Base-by-base conservation (phyloP, 345 rosid genomes). In the Ceriops decandra region DNA sequence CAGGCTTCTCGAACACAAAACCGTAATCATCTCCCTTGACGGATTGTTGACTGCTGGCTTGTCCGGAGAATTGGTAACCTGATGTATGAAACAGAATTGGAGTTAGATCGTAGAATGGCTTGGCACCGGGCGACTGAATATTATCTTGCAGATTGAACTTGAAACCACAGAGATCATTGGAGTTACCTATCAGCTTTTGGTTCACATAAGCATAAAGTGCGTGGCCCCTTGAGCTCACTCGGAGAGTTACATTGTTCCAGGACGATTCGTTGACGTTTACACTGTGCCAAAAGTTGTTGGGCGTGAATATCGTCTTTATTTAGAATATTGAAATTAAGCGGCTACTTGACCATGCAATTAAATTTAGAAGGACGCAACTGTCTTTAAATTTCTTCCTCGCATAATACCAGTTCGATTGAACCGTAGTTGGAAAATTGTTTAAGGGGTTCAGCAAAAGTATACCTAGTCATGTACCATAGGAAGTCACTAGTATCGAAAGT, bases 391-490 rank as follows among this genome's bases (percentile, higher is more conserved):
- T 20, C 21, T 53, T 6, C 57, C n/a, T 22, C n/a, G 1, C 1
- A 21, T n/a, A 20, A 6, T 22, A 6, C n/a, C 26, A 20, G 57
- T 52, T 52, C 26, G 6, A 9, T 52, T 20, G 22, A 52, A 52
- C 57, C 57, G 22, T 20, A 5, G 57, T 11, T n/a, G 57, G 57
- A 20, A 4, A 20, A n/a, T n/a, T 19, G 22, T 53, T 53, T 3
- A 42, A 13, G 49, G 49, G 49, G 17, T 42, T 42, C 49, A 11
- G 49, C 49, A 53, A n/a, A n/a, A 22, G 27, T n/a, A 22, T 31
- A 68, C 65, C 58, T 68, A n/a, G 65, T 59, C 59, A 60, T 47
- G 47, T 49, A 60, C 64, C 65, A 31, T 26, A 68, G 19, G 31
- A 27, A 49, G 57, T 68, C 64, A 9, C 33, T 59, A 16, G 42